Evolutionary conservation across 371 early-diverging fungal genomes (phyloP).

Genomic region (Actinomortierella ambigua): DNA sequence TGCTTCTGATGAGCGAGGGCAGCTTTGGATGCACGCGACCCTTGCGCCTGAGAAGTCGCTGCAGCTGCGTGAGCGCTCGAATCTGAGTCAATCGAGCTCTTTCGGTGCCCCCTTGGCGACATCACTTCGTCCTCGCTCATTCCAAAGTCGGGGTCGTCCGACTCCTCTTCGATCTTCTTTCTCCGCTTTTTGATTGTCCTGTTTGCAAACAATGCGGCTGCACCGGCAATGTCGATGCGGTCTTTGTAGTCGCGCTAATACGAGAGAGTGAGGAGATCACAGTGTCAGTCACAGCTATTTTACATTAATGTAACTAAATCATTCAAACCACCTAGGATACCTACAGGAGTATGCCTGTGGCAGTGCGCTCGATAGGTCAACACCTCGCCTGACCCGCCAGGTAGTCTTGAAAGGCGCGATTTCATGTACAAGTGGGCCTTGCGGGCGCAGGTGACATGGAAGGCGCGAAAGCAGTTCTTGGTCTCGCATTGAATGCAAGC

Average conservation of each 20-base stretch:
- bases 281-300: too few species aligned
- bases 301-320: too few species aligned
- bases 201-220: conserved; percentile 35
- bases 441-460: conserved; percentile 95
- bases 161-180: conserved; percentile 47
- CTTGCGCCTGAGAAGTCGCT: conserved; percentile 38
- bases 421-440: conserved; percentile 88
- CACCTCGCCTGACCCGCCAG: conserved; percentile 60
- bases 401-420: conserved; percentile 57
- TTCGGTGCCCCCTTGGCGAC: not conserved
- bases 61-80: not conserved
- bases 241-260: conserved; percentile 33
- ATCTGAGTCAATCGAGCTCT: too few species aligned
- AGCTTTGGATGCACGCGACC: conserved; percentile 57
- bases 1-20: conserved; percentile 68
- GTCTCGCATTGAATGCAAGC: conserved; percentile 96
- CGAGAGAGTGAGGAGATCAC: too few species aligned
- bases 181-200: conserved; percentile 30
- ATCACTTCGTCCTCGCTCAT: conserved; percentile 22
- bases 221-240: conserved; percentile 32
- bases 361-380: conserved; percentile 73
- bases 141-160: conserved; percentile 48
- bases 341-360: conserved; percentile 83
- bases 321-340: not conserved
- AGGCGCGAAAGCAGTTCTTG: conserved; percentile 87